Evolutionary conservation across 306 rosid genomes (phyloP).

Genomic region (Trifolium repens): DNA sequence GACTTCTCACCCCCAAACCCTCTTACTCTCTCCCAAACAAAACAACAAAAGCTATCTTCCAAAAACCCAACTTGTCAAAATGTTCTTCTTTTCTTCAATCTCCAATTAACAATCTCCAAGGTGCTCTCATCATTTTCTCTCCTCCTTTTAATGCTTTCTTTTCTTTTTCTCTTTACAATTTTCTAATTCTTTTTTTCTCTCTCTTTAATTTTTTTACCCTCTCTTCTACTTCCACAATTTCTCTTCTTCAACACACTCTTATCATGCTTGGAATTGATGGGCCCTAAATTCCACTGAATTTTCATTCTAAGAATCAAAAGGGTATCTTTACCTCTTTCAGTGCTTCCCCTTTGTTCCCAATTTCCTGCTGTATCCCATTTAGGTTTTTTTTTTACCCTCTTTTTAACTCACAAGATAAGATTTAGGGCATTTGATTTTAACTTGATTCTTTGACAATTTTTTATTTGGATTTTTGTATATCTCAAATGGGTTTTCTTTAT

Average conservation of each 20-base stretch:
- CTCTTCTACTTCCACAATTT: constrained; percentile 42
- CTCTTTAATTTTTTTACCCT: constrained; percentile 1
- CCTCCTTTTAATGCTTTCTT: constrained; percentile 38
- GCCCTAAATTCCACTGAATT: constrained; percentile 84
- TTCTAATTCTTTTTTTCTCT: not conserved
- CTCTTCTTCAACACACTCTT: constrained; percentile 58
- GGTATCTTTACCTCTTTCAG: constrained; percentile 61
- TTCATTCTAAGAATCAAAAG: constrained; percentile 52
- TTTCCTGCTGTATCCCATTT: constrained; percentile 63
- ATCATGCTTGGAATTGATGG: constrained; percentile 80
- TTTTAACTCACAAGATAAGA: constrained; percentile 42
- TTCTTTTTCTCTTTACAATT: not conserved
- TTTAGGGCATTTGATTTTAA: constrained; percentile 47
- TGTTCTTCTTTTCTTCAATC: constrained; percentile 49
- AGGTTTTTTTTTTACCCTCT: constrained; percentile 37
- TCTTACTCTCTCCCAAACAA: constrained; percentile 38
- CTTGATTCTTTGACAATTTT: constrained; percentile 43
- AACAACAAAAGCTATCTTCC: constrained; percentile 62
- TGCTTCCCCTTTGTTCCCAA: constrained; percentile 60
- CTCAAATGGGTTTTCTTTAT: constrained; percentile 43
- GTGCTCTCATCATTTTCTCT: constrained; percentile 50
- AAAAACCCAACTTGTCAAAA: constrained; percentile 53
- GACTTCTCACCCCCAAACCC: constrained; percentile 34
- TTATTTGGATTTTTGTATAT: constrained; percentile 38
- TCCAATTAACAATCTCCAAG: constrained; percentile 49